phyloP scores from a whole-genome alignment of 352 stramenopile species.

The Pythium vanterpoolii region DNA sequence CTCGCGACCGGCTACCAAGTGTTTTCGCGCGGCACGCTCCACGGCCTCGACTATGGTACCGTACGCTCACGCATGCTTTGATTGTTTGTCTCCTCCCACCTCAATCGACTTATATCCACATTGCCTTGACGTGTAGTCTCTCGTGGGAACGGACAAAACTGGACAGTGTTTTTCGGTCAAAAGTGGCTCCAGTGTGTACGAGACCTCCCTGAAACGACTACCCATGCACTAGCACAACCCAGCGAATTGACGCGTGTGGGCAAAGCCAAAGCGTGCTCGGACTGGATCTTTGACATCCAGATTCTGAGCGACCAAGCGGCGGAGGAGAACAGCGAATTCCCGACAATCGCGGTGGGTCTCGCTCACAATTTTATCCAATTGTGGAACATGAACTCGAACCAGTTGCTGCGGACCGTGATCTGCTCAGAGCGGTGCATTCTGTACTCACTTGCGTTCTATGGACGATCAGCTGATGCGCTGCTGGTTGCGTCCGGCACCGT shows the following conservation, averaged over 20 bases:
- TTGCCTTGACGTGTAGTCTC: conserved; percentile 1
- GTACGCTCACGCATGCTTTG: background rate
- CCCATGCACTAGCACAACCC: conserved; percentile 13
- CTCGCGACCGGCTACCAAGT: conserved; percentile 44
- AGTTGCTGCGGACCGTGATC: conserved; percentile 52
- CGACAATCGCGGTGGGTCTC: conserved; percentile 58
- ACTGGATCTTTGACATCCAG: conserved; percentile 85
- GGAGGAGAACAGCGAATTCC: conserved; percentile 11
- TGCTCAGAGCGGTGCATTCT: conserved; percentile 81
- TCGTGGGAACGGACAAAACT: conserved; percentile 12
- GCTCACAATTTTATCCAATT: conserved; percentile 86
- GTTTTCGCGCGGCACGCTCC: conserved; percentile 64
- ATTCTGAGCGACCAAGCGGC: conserved; percentile 36
- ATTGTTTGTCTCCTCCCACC: background rate
- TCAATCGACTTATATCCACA: background rate
- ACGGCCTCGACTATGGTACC: conserved; percentile 61
- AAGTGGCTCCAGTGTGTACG: conserved; percentile 66
- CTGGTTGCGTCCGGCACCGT: conserved; percentile 81
- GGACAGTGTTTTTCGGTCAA: conserved; percentile 74
- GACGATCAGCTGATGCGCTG: conserved; percentile 50
- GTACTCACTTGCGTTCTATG: conserved; percentile 78
- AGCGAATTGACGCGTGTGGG: conserved; percentile 29
- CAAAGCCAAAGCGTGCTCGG: conserved; percentile 59
- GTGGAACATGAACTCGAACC: conserved; percentile 45
- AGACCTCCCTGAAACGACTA: conserved; percentile 40